Base-by-base conservation (phyloP, 371 early-diverging fungal genomes). In the Dinochytrium kinnereticum region DNA sequence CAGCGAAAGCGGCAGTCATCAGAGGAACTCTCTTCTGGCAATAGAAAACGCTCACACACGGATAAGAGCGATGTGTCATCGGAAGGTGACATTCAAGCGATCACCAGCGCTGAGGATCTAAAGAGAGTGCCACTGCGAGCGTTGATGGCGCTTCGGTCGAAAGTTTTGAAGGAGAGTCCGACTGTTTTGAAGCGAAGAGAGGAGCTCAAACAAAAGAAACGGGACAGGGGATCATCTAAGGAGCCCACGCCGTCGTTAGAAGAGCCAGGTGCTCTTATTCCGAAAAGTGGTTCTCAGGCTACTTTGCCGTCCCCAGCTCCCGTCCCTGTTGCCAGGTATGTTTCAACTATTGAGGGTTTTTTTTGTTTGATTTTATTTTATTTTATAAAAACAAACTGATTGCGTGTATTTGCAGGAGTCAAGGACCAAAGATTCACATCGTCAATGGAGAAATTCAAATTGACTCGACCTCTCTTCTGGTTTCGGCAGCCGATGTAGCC, bases 381-480 rank as follows among this genome's bases (percentile, higher is more conserved):
- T n/a, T n/a, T n/a, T n/a, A n/a, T n/a, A n/a, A n/a, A n/a, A n/a
- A n/a, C n/a, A n/a, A n/a, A n/a, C n/a, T n/a, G n/a, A 24, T 53
- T 7, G 55, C 24, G 44, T 53, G 55, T n/a, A 5, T 38, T 36
- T 31, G 24, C 19, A 38, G 64, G 38, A 36, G 64, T 17, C 38
- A 61, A 10, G 64, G 64, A 31, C 36, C 64, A 33, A 7, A 61
- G 34, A 33, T 31, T 34, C 64, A 31, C 10, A 24, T 90, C 26
- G 83, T 90, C 2, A 86, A 90, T 68, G 93, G 93, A 17, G 64
- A 87, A 67, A 89, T 90, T 75, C 87, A 86, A 5, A 72, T 92
- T 70, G 93, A 92, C 75, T 77, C 80, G 38, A 86, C 85, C 30
- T 89, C 91, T 2, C 75, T 91, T 38, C 76, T 81, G 3, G 78